These are phyloP conservation scores for Rasamsonia emersonii DNA, from an alignment of 2,329 filamentous ascomycete species.

Conservation along the genomic window DNA sequence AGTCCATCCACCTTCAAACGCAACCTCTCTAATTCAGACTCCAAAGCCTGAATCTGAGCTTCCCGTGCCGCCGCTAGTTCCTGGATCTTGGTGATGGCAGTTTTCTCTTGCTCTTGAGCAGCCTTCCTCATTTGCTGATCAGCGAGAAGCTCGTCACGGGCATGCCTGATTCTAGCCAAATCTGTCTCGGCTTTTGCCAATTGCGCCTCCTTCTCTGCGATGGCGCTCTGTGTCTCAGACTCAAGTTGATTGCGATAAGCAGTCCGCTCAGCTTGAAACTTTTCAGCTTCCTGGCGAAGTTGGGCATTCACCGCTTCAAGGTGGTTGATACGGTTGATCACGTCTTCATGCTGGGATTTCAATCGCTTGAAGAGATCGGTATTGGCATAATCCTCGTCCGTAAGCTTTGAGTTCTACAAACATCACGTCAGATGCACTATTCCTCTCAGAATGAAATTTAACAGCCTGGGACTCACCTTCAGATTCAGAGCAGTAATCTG, in stretches of 20 bases:
- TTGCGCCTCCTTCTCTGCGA: slow-evolving; percentile 72
- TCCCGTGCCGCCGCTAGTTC: slow-evolving; percentile 73
- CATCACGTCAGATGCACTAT: slow-evolving; percentile 11
- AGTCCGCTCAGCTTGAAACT: slow-evolving; percentile 74
- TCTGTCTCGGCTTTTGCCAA: slow-evolving; percentile 74
- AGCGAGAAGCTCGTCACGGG: slow-evolving; percentile 75
- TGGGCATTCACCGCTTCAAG: slow-evolving; percentile 82
- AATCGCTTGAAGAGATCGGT: slow-evolving; percentile 91
- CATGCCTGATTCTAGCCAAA: slow-evolving; percentile 72
- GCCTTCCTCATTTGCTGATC: slow-evolving; percentile 74
- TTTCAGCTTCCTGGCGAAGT: slow-evolving; percentile 75
- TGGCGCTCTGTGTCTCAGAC: slow-evolving; percentile 63
- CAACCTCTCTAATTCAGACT: slow-evolving; percentile 72
- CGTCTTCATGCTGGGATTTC: slow-evolving; percentile 82
- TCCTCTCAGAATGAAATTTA: slow-evolving; percentile 7
- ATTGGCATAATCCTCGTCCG: slow-evolving; percentile 87
- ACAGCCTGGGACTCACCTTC: slow-evolving; percentile 32
- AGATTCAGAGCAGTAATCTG: slow-evolving; percentile 68
- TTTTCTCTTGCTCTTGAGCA: slow-evolving; percentile 65
- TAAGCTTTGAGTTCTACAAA: slow-evolving; percentile 57
- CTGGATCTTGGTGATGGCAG: slow-evolving; percentile 63
- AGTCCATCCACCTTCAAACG: slow-evolving; percentile 46
- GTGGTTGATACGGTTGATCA: slow-evolving; percentile 85
- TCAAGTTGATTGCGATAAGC: slow-evolving; percentile 74
- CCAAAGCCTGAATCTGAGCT: slow-evolving; percentile 69